Evolutionary conservation across 148 eudicot species (phyloP).

Genomic region (Bassia scoparia): DNA sequence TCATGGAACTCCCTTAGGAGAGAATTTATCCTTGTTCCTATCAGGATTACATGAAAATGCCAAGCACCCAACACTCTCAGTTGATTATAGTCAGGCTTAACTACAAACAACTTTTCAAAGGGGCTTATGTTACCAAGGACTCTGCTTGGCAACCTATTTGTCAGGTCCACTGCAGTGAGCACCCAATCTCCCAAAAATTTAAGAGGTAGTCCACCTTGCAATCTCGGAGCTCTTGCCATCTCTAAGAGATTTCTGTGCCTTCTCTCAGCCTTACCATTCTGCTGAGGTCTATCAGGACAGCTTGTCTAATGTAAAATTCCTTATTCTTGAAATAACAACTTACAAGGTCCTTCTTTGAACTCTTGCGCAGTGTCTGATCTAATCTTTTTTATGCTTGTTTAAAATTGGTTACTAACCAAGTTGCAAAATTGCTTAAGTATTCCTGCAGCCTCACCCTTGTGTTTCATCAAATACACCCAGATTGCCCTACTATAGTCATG

Average conservation of each 20-base stretch:
- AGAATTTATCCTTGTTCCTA: not conserved
- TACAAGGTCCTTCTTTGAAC: not conserved
- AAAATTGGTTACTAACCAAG: not conserved
- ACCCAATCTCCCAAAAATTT: not conserved
- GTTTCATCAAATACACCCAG: not conserved
- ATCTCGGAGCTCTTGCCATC: not conserved
- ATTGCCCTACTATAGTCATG: not conserved
- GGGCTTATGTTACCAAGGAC: not conserved
- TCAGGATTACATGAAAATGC: not conserved
- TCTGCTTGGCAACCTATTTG: not conserved
- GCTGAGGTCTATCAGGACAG: not conserved
- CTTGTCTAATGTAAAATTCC: not conserved
- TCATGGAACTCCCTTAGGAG: not conserved
- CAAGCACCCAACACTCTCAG: not conserved
- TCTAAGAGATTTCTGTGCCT: slow-evolving; percentile 1
- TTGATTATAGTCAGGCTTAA: not conserved
- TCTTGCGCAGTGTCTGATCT: slow-evolving; percentile 2
- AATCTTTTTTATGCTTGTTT: not conserved
- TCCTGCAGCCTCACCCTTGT: not conserved
- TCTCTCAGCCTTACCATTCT: not conserved
- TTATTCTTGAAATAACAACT: not conserved
- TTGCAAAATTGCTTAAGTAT: not conserved
- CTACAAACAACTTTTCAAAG: not conserved
- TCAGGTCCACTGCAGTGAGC: not conserved
- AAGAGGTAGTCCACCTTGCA: not conserved